Base-by-base conservation (phyloP, 345 rosid species). In the Nephelium lappaceum region DNA sequence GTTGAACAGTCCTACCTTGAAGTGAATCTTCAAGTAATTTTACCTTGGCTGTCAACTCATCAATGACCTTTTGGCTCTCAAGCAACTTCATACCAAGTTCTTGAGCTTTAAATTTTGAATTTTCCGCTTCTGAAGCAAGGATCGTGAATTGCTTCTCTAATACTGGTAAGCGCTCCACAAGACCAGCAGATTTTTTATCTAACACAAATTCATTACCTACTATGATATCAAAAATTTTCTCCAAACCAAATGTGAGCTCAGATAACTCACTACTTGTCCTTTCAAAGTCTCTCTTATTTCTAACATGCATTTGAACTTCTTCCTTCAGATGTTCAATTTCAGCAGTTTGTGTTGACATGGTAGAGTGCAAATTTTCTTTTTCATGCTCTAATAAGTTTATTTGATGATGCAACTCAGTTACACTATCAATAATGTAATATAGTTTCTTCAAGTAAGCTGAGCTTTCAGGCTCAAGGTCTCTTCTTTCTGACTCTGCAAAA, bases 41-140 rank as follows among this genome's bases (percentile, higher is more conserved):
- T 78, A 92, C 84, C 85, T 88, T 88, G 7, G 85, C 5, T 63
- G 91, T 86, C 73, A 95, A 81, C 55, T 90, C 96, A 73, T 89
- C 93, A 25, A 90, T 83, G 53, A 76, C 73, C 75, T 88, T 91
- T 82, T 95, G 93, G 82, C 96, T 92, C 67, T 81, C 90, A 42
- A 81, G 74, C 87, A 95, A 90, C 84, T 91, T 87, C 78, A 76
- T 45, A 53, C 80, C 85, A 67, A 93, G 90, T 74, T 93, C 99
- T 81, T 81, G 93, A 45, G 85, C 85, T 74, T 72, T 81, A 64
- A 90, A 83, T 73, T 85, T 93, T 67, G 92, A 87, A 86, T 84
- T 88, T 84, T 90, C 89, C 25, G 88, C 76, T 84, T 92, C 98
- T 38, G 80, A 70, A 65, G 84, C 83, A 83, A 91, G 69, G 75